Percentiles rank a stretch among this genome's conserved stretches.
Evolutionary conservation across 345 rosid species (phyloP).

Genomic region (Acer campestre): DNA sequence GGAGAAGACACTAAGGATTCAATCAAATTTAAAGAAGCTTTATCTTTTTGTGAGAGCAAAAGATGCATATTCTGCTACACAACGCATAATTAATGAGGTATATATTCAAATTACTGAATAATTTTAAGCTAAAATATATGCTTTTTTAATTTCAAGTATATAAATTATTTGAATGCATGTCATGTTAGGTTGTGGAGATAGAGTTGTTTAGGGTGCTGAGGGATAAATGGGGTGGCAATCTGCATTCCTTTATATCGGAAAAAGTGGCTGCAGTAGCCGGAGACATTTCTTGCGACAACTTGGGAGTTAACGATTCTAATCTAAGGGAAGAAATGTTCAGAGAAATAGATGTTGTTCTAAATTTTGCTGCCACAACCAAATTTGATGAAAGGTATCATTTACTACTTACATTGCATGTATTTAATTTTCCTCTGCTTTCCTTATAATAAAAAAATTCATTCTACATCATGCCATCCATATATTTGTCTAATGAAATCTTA

Average conservation of each 20-base stretch:
- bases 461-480: too few relatives aligned
- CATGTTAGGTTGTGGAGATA: conserved; percentile 24
- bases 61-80: neutral
- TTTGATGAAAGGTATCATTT: conserved; percentile 23
- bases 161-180: neutral
- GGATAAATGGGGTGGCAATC: conserved; percentile 22
- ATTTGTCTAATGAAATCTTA: too few relatives aligned
- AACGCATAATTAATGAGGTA: neutral
- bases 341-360: conserved; percentile 41
- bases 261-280: conserved; percentile 33
- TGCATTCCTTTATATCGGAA: conserved; percentile 10
- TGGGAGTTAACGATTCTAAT: conserved; percentile 30
- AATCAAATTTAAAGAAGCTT: neutral
- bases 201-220: conserved; percentile 29
- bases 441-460: too few relatives aligned
- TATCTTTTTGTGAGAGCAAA: neutral
- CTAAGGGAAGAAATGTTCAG: conserved; percentile 34
- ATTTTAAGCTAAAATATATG: too few relatives aligned
- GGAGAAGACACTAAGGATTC: neutral
- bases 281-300: conserved; percentile 30
- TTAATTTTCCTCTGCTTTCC: too few relatives aligned
- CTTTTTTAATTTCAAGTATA: too few relatives aligned
- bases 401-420: too few relatives aligned
- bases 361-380: conserved; percentile 47
- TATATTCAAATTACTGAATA: too few relatives aligned